Evolutionary conservation across 495 filamentous ascomycete species (phyloP).

Genomic region (Tirmania nivea): DNA sequence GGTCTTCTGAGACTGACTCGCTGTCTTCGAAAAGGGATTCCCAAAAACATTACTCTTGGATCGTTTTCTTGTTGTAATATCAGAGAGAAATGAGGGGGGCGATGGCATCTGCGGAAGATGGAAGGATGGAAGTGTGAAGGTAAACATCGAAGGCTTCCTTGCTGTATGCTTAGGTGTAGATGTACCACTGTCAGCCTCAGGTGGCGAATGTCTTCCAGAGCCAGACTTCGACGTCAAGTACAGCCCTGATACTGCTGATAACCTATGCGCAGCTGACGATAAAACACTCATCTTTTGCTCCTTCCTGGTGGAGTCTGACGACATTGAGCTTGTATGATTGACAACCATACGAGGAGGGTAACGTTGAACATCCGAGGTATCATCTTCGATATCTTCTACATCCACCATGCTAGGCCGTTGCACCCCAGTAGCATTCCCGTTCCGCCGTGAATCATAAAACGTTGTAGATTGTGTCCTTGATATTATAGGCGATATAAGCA

Average conservation of each 20-base stretch:
- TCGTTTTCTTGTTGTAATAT: conserved; percentile 2
- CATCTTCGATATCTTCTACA: neutral
- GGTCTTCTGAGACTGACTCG: neutral
- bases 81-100: neutral
- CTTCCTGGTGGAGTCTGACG: neutral
- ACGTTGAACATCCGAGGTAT: neutral
- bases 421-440: neutral
- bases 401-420: too few species aligned
- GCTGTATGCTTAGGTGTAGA: neutral
- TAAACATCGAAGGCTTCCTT: neutral
- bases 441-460: conserved; percentile 2
- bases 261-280: neutral
- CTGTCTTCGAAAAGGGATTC: conserved; percentile 2
- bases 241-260: neutral
- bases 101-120: neutral
- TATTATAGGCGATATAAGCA: conserved; percentile 13
- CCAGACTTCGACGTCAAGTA: too few species aligned
- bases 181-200: neutral
- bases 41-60: neutral
- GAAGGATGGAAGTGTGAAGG: neutral
- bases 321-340: neutral
- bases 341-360: neutral
- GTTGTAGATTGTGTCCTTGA: conserved; percentile 9
- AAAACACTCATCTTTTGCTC: conserved; percentile 1
- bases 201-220: too few species aligned